phyloP scores from a whole-genome alignment of 768 basidiomycete species.

The Kwoniella dendrophila region DNA sequence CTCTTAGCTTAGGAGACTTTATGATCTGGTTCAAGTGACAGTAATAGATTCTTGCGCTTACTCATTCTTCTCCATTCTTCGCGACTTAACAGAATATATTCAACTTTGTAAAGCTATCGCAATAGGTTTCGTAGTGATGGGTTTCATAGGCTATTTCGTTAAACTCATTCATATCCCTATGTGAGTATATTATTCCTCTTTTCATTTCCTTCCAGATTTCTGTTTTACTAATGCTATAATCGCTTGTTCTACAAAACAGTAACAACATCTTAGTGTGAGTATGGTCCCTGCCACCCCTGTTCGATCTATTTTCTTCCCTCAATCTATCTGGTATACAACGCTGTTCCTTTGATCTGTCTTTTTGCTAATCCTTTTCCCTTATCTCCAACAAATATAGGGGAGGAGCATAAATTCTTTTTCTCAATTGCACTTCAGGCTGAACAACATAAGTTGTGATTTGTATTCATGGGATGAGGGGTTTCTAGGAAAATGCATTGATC shows the following conservation, averaged over 20 bases:
- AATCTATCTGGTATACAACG: neutral
- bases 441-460: neutral
- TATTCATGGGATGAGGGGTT: neutral
- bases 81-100: constrained; percentile 71
- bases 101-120: constrained; percentile 96
- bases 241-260: constrained; percentile 58
- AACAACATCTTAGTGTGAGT: constrained; percentile 98
- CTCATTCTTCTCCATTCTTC: neutral
- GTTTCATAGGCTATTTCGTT: constrained; percentile 98
- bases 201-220: constrained; percentile 11
- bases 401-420: neutral
- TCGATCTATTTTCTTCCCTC: neutral
- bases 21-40: neutral
- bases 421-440: too few species aligned
- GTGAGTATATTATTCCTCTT: constrained; percentile 64
- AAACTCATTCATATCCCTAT: constrained; percentile 98
- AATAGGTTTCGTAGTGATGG: constrained; percentile 97
- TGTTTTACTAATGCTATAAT: too few species aligned
- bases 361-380: too few species aligned
- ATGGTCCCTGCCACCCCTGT: neutral
- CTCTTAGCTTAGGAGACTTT: neutral
- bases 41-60: neutral
- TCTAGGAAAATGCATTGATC: constrained; percentile 6
- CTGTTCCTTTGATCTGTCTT: too few species aligned
- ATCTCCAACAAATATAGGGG: constrained; percentile 1